A percentile compares a stretch with the other conserved stretches of the same genome.
Conservation (phyloP, 2,329 filamentous ascomycete genomes). For the Pseudocercospora vitis region DNA sequence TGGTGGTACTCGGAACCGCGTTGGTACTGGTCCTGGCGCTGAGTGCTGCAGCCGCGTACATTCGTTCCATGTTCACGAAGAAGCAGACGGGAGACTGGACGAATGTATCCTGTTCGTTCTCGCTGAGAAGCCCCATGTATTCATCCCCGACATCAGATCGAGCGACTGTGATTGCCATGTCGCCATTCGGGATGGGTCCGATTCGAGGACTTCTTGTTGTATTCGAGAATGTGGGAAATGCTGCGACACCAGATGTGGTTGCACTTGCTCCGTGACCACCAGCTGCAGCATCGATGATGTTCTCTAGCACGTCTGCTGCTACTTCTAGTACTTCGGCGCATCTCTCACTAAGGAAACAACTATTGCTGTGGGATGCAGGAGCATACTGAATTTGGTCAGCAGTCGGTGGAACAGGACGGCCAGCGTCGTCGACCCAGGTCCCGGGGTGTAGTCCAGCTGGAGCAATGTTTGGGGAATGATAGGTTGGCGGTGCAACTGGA, state of each 20-base stretch:
- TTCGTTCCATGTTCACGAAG: constrained; percentile 6
- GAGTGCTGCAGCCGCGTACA: constrained; percentile 4
- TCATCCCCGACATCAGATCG: neutral
- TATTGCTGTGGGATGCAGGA: neutral
- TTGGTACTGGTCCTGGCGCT: neutral
- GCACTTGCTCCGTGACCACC: neutral
- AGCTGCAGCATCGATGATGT: neutral
- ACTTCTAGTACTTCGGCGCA: constrained; percentile 6
- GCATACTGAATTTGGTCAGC: constrained; percentile 12
- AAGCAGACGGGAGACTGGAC: constrained; percentile 4
- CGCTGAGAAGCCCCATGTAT: constrained; percentile 3
- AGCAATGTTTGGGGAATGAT: neutral
- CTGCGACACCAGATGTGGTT: neutral
- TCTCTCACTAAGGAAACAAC: constrained; percentile 2
- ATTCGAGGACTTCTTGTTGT: neutral
- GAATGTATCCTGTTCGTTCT: constrained; percentile 1
- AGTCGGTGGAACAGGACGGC: neutral
- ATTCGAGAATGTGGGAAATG: neutral
- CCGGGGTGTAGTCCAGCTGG: neutral
- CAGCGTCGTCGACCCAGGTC: neutral
- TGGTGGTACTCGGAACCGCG: neutral
- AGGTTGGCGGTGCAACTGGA: neutral
- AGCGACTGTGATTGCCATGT: neutral
- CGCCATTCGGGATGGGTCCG: neutral
- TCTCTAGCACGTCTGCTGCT: constrained; percentile 7